Conservation (phyloP, 768 basidiomycete genomes). For the Rhodosporidiobolus sp. region DNA sequence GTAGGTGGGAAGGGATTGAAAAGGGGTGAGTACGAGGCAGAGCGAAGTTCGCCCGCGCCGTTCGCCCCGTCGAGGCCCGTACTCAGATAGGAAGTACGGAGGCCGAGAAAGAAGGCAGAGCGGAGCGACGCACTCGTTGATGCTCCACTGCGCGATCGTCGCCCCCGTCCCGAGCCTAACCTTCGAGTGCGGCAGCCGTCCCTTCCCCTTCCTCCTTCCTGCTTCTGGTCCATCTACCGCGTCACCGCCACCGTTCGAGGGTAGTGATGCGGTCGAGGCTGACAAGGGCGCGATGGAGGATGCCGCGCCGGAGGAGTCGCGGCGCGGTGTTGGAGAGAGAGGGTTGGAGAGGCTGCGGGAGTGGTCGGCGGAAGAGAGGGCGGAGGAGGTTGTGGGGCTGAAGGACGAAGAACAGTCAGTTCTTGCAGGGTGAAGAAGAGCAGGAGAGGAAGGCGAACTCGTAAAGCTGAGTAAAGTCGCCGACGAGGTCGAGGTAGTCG, state of each 20-base stretch:
- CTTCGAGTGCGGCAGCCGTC: constrained; percentile 24
- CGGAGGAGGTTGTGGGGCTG: neutral
- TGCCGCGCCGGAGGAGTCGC: neutral
- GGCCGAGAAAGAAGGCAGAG: too few species aligned
- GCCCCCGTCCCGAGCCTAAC: constrained; percentile 56
- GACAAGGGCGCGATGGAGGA: too few species aligned
- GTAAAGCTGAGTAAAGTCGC: constrained; percentile 80
- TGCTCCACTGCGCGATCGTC: constrained; percentile 78
- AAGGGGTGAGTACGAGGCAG: neutral
- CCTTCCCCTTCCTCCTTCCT: neutral
- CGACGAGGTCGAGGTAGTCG: constrained; percentile 83
- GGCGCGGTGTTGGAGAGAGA: neutral
- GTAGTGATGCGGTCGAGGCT: neutral
- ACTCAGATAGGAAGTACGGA: too few species aligned
- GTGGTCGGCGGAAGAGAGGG: neutral
- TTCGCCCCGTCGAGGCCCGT: too few species aligned
- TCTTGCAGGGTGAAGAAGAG: neutral
- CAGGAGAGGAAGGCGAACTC: constrained; percentile 55
- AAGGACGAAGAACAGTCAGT: neutral
- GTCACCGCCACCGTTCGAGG: neutral
- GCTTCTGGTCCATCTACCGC: neutral
- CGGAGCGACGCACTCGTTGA: constrained; percentile 58
- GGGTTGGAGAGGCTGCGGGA: neutral
- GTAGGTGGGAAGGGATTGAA: neutral
- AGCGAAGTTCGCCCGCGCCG: too few species aligned